Conservation (phyloP, 129 eudicot genomes). For the sunflower (Helianthus annuus) region HanXRQr2.0-SUNRISE NC_035449.2:39271181-39271680, state of each 20-base stretch:
- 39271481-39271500: conserved; percentile 58
- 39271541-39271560: conserved; percentile 49
- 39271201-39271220: conserved; percentile 51
- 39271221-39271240: conserved; percentile 36
- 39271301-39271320: conserved; percentile 45
- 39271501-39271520: conserved; percentile 33
- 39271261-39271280: conserved; percentile 10
- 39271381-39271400: conserved; percentile 54
- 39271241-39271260: conserved; percentile 38
- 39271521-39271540: conserved; percentile 43
- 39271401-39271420: conserved; percentile 52
- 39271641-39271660: conserved; percentile 36
- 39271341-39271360: conserved; percentile 44
- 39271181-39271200: conserved; percentile 51
- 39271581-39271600: background rate
- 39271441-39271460: conserved; percentile 53
- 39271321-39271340: conserved; percentile 58
- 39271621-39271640: conserved; percentile 17
- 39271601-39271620: conserved; percentile 3
- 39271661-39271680: conserved; percentile 34
- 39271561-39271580: conserved; percentile 34
- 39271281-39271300: conserved; percentile 61
- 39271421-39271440: conserved; percentile 52
- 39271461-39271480: conserved; percentile 40
- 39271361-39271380: conserved; percentile 56